These are phyloP conservation scores for Curvularia eragrostidis DNA, from an alignment of 2,329 filamentous ascomycete species.

Conservation along the genomic window DNA sequence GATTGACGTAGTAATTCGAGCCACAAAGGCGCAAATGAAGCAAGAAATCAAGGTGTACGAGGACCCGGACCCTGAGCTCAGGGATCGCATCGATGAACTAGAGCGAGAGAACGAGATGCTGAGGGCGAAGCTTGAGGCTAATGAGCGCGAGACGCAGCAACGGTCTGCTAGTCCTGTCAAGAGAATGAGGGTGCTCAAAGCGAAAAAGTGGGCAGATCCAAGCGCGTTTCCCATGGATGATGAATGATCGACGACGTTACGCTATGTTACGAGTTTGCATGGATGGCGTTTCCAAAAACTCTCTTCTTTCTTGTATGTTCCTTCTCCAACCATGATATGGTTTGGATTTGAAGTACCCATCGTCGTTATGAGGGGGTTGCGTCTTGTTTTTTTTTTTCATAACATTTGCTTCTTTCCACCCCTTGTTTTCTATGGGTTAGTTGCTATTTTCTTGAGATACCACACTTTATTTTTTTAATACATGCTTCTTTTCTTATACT, in stretches of 20 bases:
- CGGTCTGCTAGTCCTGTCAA: conserved; percentile 54
- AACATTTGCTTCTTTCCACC: neutral
- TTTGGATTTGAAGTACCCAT: neutral
- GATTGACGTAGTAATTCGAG: conserved; percentile 72
- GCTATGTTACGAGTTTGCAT: conserved; percentile 12
- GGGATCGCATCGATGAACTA: conserved; percentile 48
- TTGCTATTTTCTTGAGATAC: conserved; percentile 14
- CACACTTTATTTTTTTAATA: conserved; percentile 9
- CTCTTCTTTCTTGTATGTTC: neutral
- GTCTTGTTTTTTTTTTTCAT: neutral
- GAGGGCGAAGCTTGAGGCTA: conserved; percentile 48
- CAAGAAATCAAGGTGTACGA: conserved; percentile 54
- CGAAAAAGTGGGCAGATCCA: conserved; percentile 56
- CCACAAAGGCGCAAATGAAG: conserved; percentile 52
- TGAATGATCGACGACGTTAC: conserved; percentile 17
- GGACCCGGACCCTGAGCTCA: conserved; percentile 50
- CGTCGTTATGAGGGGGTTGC: neutral
- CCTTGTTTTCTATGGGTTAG: neutral
- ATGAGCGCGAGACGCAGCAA: conserved; percentile 50
- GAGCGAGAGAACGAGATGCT: conserved; percentile 54
- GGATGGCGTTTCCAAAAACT: conserved; percentile 1
- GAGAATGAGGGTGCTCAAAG: conserved; percentile 59
- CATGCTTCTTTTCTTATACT: neutral
- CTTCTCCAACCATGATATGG: neutral
- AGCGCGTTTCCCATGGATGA: conserved; percentile 27